Conservation (phyloP, 2,329 filamentous ascomycete genomes). For the Fusarium equiseti region DNA sequence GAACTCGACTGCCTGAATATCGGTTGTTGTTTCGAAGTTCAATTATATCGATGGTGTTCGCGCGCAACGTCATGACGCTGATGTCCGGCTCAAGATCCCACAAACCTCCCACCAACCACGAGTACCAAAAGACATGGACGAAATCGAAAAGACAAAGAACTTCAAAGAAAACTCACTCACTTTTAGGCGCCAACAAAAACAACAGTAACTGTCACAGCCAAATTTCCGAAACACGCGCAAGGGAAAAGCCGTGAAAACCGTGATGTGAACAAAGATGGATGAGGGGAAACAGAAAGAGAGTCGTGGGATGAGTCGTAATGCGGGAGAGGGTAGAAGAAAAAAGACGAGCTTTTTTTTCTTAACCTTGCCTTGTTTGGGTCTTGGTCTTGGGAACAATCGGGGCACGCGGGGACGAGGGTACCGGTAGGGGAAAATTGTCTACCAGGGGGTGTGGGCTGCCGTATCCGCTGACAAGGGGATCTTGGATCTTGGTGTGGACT, state of each 20-base stretch:
- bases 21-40: constrained; percentile 1
- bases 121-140: constrained; percentile 38
- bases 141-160: constrained; percentile 33
- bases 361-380: constrained; percentile 51
- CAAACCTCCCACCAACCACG: constrained; percentile 35
- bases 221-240: constrained; percentile 60
- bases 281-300: constrained; percentile 52
- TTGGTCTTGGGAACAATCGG: constrained; percentile 50
- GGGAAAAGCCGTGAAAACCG: constrained; percentile 61
- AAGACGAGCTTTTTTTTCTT: constrained; percentile 54
- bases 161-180: constrained; percentile 56
- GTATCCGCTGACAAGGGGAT: constrained; percentile 50
- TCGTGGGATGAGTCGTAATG: constrained; percentile 52
- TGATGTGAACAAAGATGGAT: constrained; percentile 52
- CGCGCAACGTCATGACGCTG: constrained; percentile 30
- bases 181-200: constrained; percentile 67
- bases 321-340: constrained; percentile 48
- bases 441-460: constrained; percentile 49
- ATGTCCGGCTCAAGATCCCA: constrained; percentile 27
- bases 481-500: constrained; percentile 48
- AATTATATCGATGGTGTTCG: constrained; percentile 12
- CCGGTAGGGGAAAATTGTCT: constrained; percentile 51
- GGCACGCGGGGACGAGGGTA: constrained; percentile 50
- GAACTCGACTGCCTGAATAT: neutral
- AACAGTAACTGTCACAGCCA: constrained; percentile 58